Conservation (phyloP, 345 rosid species). For the Eucalyptus dawsonii region DNA sequence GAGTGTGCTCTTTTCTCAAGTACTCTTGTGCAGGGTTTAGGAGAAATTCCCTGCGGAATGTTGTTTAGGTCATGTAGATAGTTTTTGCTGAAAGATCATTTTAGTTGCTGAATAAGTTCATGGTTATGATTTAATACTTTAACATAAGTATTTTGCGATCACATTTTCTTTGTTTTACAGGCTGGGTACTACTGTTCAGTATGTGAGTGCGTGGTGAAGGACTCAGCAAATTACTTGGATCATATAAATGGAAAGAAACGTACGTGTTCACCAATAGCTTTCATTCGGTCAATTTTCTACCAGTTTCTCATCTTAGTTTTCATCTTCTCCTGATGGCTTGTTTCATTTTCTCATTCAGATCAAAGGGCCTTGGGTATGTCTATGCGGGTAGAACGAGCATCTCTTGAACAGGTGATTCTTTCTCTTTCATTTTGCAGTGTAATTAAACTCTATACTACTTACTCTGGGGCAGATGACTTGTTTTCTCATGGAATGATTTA, state of each 20-base stretch:
- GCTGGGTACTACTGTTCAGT: constrained; percentile 95
- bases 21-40: background rate
- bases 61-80: background rate
- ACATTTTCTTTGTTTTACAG: constrained; percentile 19
- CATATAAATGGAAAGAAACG: constrained; percentile 99
- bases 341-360: constrained; percentile 30
- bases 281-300: background rate
- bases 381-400: constrained; percentile 91
- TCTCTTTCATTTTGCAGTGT: background rate
- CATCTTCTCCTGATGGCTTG: background rate
- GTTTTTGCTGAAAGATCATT: background rate
- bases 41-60: background rate
- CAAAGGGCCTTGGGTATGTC: constrained; percentile 99
- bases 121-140: background rate
- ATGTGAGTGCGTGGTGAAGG: constrained; percentile 96
- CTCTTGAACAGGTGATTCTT: constrained; percentile 64
- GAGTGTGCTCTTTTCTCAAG: background rate
- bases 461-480: background rate
- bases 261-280: constrained; percentile 7
- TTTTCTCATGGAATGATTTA: background rate
- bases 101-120: background rate
- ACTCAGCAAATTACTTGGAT: constrained; percentile 98
- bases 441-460: background rate
- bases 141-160: background rate
- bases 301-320: background rate